Evolutionary conservation across 2,329 filamentous ascomycete species (phyloP), one percentile per base, ranked within the genome.

Genomic region (Alternaria alternata): DNA sequence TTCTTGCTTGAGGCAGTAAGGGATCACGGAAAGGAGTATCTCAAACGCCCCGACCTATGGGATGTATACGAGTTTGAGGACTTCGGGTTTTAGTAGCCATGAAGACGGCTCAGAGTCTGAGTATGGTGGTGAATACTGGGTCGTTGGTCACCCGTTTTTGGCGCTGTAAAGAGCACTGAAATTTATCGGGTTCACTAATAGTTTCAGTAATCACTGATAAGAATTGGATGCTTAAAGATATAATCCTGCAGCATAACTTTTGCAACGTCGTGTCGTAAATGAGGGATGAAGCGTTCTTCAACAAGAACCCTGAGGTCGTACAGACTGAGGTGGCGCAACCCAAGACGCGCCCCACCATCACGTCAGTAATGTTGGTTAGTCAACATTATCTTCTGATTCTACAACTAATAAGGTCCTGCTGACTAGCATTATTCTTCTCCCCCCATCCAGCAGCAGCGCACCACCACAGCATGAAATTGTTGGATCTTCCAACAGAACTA

Each of bases 401-500:
- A 38, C 34, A 38, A 8, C 16, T 38, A 26, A 26, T 1, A 26
- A 26, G 0, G 24, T 20, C 38, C 18, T 20, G 38, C 38, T 4
- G 9, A 20, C 38, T 39, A 39, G 38, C 18, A 41, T 7, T 4
- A 0, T 11, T 41, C 18, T 22, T 41, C 20, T 20, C 11, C 9
- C 12, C 39, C 9, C 9, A 41, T 22, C 4, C 0, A 41, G n/a
- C 39, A 14, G 6, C 5, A 41, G 11, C 18, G 18, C n/a, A 39
- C 1, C 38, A 41, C 1, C 18, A 22, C 18, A 41, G 9, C 11
- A 41, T 41, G 39, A 22, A 41, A 41, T 18, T 41, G 12, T 41
- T 41, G n/a, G 18, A 41, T 22, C 9, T 59, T 28, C 51, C 56
- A 6, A 14, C 22, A 12, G 54, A 57, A 20, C 28, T 57, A 6